Conservation (phyloP, 257 asterid species). For the Solanum neorickii region DNA sequence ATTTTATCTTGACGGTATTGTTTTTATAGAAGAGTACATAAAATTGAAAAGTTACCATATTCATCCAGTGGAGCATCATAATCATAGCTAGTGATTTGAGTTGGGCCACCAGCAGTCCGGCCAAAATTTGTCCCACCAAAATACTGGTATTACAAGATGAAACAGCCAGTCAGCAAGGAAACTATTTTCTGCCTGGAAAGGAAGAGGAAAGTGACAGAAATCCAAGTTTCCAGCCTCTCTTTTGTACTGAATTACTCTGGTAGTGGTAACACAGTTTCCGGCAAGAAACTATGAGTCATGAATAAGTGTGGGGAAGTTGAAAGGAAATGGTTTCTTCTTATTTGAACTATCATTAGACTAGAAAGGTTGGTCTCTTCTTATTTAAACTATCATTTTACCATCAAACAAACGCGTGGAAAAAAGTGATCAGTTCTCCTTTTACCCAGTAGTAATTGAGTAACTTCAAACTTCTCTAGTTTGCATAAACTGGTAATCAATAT, state of each 20-base stretch:
- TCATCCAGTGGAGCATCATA: conserved; percentile 97
- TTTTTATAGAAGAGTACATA: background rate
- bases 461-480: background rate
- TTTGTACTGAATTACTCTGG: background rate
- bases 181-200: conserved; percentile 1
- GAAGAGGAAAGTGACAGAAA: background rate
- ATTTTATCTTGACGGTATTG: background rate
- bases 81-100: conserved; percentile 82
- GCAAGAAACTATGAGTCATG: background rate
- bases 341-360: background rate
- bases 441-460: background rate
- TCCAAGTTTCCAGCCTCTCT: background rate
- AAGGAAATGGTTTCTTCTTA: background rate
- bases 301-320: background rate
- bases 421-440: background rate
- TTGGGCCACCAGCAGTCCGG: conserved; percentile 93
- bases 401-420: background rate
- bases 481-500: background rate
- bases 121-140: conserved; percentile 98
- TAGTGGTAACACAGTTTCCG: background rate
- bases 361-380: background rate
- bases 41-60: conserved; percentile 43
- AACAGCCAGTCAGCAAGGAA: background rate
- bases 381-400: background rate
- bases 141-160: conserved; percentile 50